phyloP scores from a whole-genome alignment of 208 protist genomes.

The Spironucleus salmonicida region DNA sequence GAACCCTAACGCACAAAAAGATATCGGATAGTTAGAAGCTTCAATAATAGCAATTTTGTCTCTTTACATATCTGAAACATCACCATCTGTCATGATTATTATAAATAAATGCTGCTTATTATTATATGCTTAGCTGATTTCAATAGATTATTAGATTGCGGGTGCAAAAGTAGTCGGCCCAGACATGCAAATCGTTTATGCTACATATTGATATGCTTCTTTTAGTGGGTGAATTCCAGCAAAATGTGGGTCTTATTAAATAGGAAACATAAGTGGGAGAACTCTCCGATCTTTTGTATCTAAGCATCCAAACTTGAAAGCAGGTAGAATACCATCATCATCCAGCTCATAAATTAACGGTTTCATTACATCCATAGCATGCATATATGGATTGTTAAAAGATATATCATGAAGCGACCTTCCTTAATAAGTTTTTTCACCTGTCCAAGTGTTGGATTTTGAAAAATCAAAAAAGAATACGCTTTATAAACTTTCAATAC shows the following conservation, averaged over 20 bases:
- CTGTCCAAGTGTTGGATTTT: conserved; percentile 40
- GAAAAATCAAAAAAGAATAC: conserved; percentile 40
- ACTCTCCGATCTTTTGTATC: conserved; percentile 20
- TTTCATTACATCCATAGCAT: conserved; percentile 31
- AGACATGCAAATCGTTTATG: neutral
- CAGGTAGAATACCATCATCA: conserved; percentile 38
- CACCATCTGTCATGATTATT: conserved; percentile 35
- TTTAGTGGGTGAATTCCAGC: conserved; percentile 1
- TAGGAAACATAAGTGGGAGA: neutral
- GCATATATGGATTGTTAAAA: conserved; percentile 35
- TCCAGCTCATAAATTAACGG: conserved; percentile 36
- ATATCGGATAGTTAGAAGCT: conserved; percentile 42
- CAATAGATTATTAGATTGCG: conserved; percentile 6
- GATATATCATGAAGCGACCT: conserved; percentile 23
- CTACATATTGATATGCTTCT: conserved; percentile 7
- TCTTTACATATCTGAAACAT: conserved; percentile 24
- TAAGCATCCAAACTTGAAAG: conserved; percentile 27
- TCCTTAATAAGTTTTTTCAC: conserved; percentile 35
- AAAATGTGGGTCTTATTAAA: conserved; percentile 21
- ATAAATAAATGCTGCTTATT: conserved; percentile 29
- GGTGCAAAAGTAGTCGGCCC: conserved; percentile 34
- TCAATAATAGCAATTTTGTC: conserved; percentile 35
- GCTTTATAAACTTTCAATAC: neutral
- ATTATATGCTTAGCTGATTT: conserved; percentile 1
- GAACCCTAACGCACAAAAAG: conserved; percentile 37